Conservation (phyloP, 179 eudicot species). For the Gypsophila paniculata region DNA sequence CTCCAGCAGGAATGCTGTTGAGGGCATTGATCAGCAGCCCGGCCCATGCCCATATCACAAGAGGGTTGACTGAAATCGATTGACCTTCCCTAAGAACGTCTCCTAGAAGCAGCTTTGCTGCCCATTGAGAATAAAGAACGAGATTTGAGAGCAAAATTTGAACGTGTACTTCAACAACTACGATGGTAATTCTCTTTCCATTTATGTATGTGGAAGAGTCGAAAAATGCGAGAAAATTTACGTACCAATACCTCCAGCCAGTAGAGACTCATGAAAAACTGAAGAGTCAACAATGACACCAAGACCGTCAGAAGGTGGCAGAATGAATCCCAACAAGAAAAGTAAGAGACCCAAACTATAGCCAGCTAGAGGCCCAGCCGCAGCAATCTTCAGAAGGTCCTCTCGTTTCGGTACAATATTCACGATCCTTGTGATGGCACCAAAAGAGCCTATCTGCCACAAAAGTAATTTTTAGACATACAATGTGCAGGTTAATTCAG, state of each 20-base stretch:
- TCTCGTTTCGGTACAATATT: slow-evolving; percentile 80
- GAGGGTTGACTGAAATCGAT: slow-evolving; percentile 79
- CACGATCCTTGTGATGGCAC: slow-evolving; percentile 83
- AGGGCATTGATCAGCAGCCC: slow-evolving; percentile 97
- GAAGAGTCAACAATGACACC: slow-evolving; percentile 81
- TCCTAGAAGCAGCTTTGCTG: slow-evolving; percentile 87
- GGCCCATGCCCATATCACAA: slow-evolving; percentile 95
- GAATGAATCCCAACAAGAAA: slow-evolving; percentile 66
- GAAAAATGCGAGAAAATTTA: slow-evolving; percentile 4
- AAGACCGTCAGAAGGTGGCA: slow-evolving; percentile 83
- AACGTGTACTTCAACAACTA: background rate
- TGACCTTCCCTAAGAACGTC: slow-evolving; percentile 90
- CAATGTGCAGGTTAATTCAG: background rate
- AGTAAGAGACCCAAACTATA: slow-evolving; percentile 72
- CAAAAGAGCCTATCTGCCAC: slow-evolving; percentile 98
- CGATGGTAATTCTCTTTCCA: too few species aligned
- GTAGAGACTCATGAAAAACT: slow-evolving; percentile 88
- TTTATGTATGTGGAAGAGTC: background rate
- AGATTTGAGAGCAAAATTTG: slow-evolving; percentile 13
- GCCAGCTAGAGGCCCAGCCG: slow-evolving; percentile 93
- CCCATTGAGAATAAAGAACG: slow-evolving; percentile 11
- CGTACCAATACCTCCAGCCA: slow-evolving; percentile 88
- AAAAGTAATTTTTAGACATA: slow-evolving; percentile 42
- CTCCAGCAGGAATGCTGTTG: slow-evolving; percentile 98
- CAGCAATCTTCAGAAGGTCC: slow-evolving; percentile 87